These are phyloP conservation scores for Chaetothyriales sp. DNA, from an alignment of 2,329 filamentous ascomycete genomes.

Conservation along the genomic window DNA sequence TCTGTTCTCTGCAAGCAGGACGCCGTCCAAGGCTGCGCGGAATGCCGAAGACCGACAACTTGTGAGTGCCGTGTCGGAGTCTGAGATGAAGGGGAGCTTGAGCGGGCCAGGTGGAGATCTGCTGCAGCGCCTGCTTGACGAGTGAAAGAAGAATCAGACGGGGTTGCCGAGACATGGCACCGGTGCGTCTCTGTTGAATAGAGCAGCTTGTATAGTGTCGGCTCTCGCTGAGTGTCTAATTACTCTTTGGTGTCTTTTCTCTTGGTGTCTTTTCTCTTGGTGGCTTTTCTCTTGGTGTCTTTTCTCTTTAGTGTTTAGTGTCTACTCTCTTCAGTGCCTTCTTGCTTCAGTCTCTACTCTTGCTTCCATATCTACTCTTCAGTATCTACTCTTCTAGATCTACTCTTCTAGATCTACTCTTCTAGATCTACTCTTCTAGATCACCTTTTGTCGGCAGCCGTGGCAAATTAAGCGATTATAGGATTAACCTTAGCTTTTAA, in stretches of 20 bases:
- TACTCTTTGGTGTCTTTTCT: too few relatives aligned
- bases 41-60: constrained; percentile 62
- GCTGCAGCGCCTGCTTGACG: constrained; percentile 27
- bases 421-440: too few relatives aligned
- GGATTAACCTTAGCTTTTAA: neutral
- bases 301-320: too few relatives aligned
- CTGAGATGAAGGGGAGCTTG: constrained; percentile 60
- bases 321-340: too few relatives aligned
- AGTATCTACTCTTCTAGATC: too few relatives aligned
- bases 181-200: neutral
- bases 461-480: neutral
- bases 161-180: neutral
- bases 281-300: too few relatives aligned
- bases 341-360: too few relatives aligned
- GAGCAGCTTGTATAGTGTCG: neutral
- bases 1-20: constrained; percentile 56
- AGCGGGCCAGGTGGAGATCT: constrained; percentile 40
- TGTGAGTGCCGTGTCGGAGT: constrained; percentile 65
- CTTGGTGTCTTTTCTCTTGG: too few relatives aligned
- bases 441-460: too few relatives aligned
- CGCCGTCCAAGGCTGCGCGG: constrained; percentile 39
- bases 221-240: too few relatives aligned
- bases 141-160: constrained; percentile 2
- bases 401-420: too few relatives aligned
- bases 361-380: too few relatives aligned